Conservation (phyloP, 1,284 basidiomycete species). For the Jaminaea rosea region DNA sequence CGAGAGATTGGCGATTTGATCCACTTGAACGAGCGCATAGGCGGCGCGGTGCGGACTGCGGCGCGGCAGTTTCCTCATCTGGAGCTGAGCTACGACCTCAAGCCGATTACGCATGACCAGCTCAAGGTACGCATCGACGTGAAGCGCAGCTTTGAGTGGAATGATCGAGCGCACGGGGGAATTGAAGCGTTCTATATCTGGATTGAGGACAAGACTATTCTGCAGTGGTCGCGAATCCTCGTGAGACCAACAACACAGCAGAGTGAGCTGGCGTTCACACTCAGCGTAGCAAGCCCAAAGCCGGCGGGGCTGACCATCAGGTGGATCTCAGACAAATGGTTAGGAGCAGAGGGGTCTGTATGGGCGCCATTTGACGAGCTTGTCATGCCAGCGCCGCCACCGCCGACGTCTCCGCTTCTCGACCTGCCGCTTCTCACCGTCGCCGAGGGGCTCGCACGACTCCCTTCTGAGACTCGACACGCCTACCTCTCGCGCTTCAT, state of each 20-base stretch:
- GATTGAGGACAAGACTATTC: constrained; percentile 82
- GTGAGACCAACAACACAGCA: constrained; percentile 60
- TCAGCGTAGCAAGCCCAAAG: constrained; percentile 54
- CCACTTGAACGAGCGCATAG: constrained; percentile 78
- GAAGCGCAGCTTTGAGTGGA: constrained; percentile 74
- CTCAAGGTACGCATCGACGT: constrained; percentile 67
- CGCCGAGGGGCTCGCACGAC: not conserved
- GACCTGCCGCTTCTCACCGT: constrained; percentile 67
- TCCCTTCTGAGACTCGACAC: constrained; percentile 47
- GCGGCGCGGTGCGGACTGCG: constrained; percentile 66
- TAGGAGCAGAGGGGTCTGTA: constrained; percentile 75
- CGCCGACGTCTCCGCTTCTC: constrained; percentile 61
- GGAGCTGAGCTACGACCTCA: constrained; percentile 61
- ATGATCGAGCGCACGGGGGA: constrained; percentile 62
- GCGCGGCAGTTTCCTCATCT: constrained; percentile 79
- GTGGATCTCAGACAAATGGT: constrained; percentile 84
- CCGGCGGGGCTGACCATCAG: constrained; percentile 54
- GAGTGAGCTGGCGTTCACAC: constrained; percentile 60
- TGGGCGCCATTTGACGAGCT: constrained; percentile 61
- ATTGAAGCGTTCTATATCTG: constrained; percentile 90
- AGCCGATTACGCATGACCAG: constrained; percentile 66
- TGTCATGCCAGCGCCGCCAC: constrained; percentile 64
- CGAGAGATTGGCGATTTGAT: constrained; percentile 71
- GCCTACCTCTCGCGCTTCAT: constrained; percentile 48
- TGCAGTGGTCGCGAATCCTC: constrained; percentile 59